Evolutionary conservation across 2,329 filamentous ascomycete genomes (phyloP).

Genomic region (Zymoseptoria tritici): DNA sequence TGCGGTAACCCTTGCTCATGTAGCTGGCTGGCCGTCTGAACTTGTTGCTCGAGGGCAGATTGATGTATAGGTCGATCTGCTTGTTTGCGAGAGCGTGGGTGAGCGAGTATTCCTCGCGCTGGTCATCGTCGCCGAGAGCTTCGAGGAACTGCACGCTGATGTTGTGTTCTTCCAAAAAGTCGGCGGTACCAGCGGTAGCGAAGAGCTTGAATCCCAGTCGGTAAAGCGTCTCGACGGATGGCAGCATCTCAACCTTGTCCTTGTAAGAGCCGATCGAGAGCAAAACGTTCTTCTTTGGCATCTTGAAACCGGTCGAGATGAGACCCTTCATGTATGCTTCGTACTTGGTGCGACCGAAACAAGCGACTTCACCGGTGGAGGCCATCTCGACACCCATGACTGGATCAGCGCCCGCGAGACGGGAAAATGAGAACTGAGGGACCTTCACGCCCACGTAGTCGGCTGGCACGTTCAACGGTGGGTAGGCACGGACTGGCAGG

Average conservation of each 20-base stretch:
- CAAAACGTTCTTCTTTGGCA: constrained; percentile 91
- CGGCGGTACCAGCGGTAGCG: constrained; percentile 90
- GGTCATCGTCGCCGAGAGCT: constrained; percentile 69
- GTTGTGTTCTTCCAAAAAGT: constrained; percentile 89
- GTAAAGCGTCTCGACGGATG: constrained; percentile 81
- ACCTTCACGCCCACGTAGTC: constrained; percentile 95
- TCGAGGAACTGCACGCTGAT: constrained; percentile 92
- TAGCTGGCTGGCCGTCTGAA: constrained; percentile 96
- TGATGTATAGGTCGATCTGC: constrained; percentile 97
- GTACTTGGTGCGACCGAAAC: constrained; percentile 90
- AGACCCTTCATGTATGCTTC: constrained; percentile 96
- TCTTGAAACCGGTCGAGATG: constrained; percentile 89
- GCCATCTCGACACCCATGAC: constrained; percentile 98
- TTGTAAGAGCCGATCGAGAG: constrained; percentile 95
- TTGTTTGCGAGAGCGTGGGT: constrained; percentile 97
- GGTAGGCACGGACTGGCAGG: constrained; percentile 74
- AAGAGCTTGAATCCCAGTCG: constrained; percentile 92
- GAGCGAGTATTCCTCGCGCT: constrained; percentile 92
- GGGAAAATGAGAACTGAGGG: constrained; percentile 97
- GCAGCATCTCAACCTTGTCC: constrained; percentile 95
- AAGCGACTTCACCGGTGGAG: constrained; percentile 95
- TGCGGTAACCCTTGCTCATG: constrained; percentile 96
- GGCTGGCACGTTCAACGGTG: constrained; percentile 63
- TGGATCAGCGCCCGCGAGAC: constrained; percentile 89
- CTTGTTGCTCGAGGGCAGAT: constrained; percentile 95